A percentile compares a stretch with the other conserved stretches of the same genome.
These are phyloP conservation scores for Ustilago lituana DNA, from an alignment of 1,284 basidiomycete genomes.

Conservation along the genomic window DNA sequence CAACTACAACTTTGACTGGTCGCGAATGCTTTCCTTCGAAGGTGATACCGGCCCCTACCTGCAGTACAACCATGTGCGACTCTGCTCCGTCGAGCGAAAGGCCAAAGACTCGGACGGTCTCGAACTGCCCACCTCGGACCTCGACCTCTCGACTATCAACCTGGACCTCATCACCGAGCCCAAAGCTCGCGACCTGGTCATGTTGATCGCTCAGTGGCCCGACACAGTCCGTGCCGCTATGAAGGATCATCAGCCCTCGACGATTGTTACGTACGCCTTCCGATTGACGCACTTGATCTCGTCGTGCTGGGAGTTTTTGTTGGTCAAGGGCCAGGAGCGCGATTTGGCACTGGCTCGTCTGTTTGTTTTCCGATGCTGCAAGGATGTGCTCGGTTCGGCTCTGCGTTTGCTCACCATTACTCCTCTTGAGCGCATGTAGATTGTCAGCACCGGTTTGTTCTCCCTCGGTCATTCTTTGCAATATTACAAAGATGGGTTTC, in stretches of 20 bases:
- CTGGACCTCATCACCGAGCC: constrained; percentile 75
- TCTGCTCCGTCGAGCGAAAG: constrained; percentile 91
- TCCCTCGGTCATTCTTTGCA: not conserved
- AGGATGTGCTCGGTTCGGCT: constrained; percentile 85
- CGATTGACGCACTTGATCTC: constrained; percentile 82
- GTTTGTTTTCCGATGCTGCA: constrained; percentile 87
- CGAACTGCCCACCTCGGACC: constrained; percentile 74
- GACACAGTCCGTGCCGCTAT: constrained; percentile 86
- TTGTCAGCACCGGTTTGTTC: too few relatives aligned
- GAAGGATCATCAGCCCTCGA: constrained; percentile 87
- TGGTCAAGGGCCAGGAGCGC: constrained; percentile 79
- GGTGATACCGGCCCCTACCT: constrained; percentile 83
- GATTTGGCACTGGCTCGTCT: constrained; percentile 84
- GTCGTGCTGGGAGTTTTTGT: constrained; percentile 85
- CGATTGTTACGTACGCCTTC: constrained; percentile 82
- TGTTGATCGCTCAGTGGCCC: constrained; percentile 88
- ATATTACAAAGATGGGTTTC: not conserved
- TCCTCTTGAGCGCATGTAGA: constrained; percentile 84
- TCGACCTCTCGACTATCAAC: constrained; percentile 75
- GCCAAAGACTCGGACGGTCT: constrained; percentile 78
- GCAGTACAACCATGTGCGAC: constrained; percentile 88
- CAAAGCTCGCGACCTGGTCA: constrained; percentile 86
- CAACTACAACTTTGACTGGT: constrained; percentile 95
- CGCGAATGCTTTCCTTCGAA: constrained; percentile 93
- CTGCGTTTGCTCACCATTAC: constrained; percentile 88